Base-by-base conservation (phyloP, 2,329 filamentous ascomycete species). In the Xylariaceae sp. region DNA sequence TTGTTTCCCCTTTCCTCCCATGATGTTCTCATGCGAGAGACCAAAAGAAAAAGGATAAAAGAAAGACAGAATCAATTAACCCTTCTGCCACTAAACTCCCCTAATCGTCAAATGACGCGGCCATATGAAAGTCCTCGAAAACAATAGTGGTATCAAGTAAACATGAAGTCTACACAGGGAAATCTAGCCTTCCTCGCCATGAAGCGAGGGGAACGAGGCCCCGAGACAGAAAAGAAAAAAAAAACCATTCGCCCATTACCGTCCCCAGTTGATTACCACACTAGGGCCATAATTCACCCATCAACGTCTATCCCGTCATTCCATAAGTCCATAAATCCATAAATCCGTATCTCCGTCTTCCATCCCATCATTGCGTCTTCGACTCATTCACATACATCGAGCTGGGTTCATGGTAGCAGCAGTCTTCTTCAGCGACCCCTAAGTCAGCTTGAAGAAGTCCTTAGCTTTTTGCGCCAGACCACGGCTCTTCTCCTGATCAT, bases 391-490 rank as follows among this genome's bases (percentile, higher is more conserved):
- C 11, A 51, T 44, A 37, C 37, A 45, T 23, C 13, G 49, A 53
- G 48, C 37, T 1, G 17, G 35, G 8, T 15, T 37, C 13, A 35
- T n/a, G 9, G 39, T 23, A 11, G 17, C 39, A 53, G 42, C 37
- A 10, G 30, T n/a, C 5, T 62, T 58, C 52, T 62, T 62, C 51
- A 63, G 53, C 52, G 62, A 55, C 44, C 47, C 52, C 68, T 75
- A 76, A 5, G 70, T 70, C 74, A 78, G 80, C 73, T 79, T 82
- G 65, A 82, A 76, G 59, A 81, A 74, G 62, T 76, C 76, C 73
- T 78, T 81, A 64, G 78, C 75, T 72, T 78, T 80, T 63, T 73
- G 68, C 2, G 73, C 74, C 53, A 77, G 65, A 17, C 69, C 67
- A 52, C 39, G 50, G 17, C 56, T 30, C 18, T 50, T 60, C 42